Conservation (phyloP, 2,329 filamentous ascomycete genomes). For the Grosmannia serpens region DNA sequence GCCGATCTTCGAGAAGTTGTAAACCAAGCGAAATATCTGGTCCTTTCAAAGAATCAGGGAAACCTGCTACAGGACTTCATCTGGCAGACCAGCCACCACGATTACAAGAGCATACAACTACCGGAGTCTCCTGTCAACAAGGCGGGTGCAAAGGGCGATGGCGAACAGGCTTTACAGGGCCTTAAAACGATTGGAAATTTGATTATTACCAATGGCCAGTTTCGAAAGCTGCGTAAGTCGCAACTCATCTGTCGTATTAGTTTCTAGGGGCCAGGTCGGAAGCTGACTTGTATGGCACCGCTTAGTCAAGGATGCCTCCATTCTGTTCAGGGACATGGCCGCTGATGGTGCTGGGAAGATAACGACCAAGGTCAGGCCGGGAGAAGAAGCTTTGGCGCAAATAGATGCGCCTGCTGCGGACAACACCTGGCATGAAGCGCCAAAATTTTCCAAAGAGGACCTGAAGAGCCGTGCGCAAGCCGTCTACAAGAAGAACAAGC, state of each 20-base stretch:
- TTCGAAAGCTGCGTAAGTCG: constrained; percentile 71
- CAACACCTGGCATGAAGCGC: constrained; percentile 87
- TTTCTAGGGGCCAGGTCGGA: no score
- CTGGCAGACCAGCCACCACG: constrained; percentile 77
- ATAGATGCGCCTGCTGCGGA: constrained; percentile 79
- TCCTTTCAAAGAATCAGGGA: constrained; percentile 90
- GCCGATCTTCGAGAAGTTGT: constrained; percentile 69
- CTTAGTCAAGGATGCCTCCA: constrained; percentile 63
- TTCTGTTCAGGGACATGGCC: constrained; percentile 80
- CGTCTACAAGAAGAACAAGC: constrained; percentile 39
- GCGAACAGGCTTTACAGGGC: constrained; percentile 71
- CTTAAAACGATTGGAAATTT: constrained; percentile 79
- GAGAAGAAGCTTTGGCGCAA: constrained; percentile 61
- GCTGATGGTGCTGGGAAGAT: constrained; percentile 78
- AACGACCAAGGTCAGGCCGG: constrained; percentile 63
- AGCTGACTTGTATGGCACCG: neutral
- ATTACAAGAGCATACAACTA: constrained; percentile 47
- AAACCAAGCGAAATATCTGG: constrained; percentile 68
- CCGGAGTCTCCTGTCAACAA: constrained; percentile 63
- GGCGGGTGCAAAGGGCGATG: constrained; percentile 69
- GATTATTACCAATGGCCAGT: constrained; percentile 91
- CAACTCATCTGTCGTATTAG: neutral
- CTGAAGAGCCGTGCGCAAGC: constrained; percentile 58
- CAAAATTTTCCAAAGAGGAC: constrained; percentile 59
- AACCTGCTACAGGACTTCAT: constrained; percentile 94